These are phyloP conservation scores for Xylaria venustula DNA, from an alignment of 495 filamentous ascomycete species.

Conservation along the genomic window DNA sequence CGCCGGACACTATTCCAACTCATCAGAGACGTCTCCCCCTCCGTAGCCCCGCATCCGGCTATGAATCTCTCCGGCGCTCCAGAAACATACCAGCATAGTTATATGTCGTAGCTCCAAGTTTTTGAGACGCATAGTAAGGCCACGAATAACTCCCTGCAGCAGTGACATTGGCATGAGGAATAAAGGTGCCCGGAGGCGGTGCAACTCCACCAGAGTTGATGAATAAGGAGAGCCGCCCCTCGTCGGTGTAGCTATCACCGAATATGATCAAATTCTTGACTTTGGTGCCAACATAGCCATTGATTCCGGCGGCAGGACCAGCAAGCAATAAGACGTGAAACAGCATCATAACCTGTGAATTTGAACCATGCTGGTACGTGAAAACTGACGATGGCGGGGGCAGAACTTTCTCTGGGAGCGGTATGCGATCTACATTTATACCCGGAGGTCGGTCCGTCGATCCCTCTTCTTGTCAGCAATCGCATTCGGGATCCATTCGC, in stretches of 20 bases:
- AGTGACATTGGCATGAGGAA: conserved; percentile 45
- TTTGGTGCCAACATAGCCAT: neutral
- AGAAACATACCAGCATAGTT: conserved; percentile 57
- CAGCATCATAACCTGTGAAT: neutral
- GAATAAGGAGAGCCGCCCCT: conserved; percentile 63
- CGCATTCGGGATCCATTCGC: too few relatives aligned
- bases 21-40: neutral
- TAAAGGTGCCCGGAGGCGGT: conserved; percentile 58
- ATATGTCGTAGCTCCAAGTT: conserved; percentile 58
- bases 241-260: conserved; percentile 76
- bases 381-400: neutral
- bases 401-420: neutral
- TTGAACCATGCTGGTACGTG: neutral
- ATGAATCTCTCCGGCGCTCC: neutral
- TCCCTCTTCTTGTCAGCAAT: neutral
- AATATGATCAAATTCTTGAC: conserved; percentile 39
- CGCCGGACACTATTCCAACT: conserved; percentile 51
- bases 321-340: neutral
- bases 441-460: neutral
- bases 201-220: conserved; percentile 52
- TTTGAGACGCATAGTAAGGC: conserved; percentile 59
- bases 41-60: neutral
- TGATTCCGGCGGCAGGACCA: neutral
- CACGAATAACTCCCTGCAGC: conserved; percentile 66
- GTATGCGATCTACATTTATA: neutral